phyloP scores from a whole-genome alignment of 148 eudicot species.

The Gaultheria prostrata region DNA sequence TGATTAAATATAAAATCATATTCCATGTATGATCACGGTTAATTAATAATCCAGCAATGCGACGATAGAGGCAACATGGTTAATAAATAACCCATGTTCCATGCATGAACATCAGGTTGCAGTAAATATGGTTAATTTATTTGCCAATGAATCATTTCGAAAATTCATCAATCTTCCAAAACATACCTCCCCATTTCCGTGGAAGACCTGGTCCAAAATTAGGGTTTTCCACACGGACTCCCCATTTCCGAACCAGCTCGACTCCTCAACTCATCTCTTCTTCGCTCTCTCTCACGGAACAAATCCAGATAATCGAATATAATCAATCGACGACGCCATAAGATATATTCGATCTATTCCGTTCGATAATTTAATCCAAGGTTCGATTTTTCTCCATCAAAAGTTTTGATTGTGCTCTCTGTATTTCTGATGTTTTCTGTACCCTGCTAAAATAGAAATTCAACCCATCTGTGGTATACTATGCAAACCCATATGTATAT shows the following conservation, averaged over 20 bases:
- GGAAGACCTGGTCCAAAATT: neutral
- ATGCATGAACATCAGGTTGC: too few species aligned
- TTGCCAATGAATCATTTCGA: too few species aligned
- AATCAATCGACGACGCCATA: neutral
- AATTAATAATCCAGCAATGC: too few species aligned
- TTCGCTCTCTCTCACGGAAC: too few species aligned
- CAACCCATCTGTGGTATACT: neutral
- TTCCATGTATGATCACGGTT: too few species aligned
- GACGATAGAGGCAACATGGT: too few species aligned
- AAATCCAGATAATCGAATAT: neutral
- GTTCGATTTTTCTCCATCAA: neutral
- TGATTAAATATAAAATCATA: too few species aligned
- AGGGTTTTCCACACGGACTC: neutral
- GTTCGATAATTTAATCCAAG: neutral
- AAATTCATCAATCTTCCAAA: neutral
- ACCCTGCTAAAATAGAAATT: neutral
- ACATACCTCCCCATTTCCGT: neutral
- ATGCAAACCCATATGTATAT: neutral
- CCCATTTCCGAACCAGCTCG: neutral
- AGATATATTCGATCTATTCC: neutral
- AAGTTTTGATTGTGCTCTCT: neutral
- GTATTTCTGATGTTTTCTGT: neutral
- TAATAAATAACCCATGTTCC: too few species aligned
- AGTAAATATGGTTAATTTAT: too few species aligned
- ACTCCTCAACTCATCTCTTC: neutral